Conservation (phyloP, 2,329 filamentous ascomycete genomes). For the Clonostachys rosea region DNA sequence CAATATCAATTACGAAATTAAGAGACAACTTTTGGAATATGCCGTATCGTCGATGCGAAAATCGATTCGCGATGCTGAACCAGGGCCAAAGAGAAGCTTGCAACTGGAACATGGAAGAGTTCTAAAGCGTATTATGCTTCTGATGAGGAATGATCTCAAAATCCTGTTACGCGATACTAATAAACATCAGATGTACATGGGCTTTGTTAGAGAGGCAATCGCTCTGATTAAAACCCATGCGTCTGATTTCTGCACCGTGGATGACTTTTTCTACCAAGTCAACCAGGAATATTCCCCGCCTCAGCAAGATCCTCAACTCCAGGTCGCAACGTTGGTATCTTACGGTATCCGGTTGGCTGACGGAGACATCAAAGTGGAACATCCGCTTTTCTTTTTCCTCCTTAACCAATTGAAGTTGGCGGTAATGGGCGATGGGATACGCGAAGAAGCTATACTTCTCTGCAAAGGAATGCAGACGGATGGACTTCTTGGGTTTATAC, state of each 20-base stretch:
- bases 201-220: conserved; percentile 47
- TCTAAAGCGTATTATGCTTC: conserved; percentile 44
- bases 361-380: conserved; percentile 38
- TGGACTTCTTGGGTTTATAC: conserved; percentile 37
- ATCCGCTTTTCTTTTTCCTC: conserved; percentile 51
- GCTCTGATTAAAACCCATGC: conserved; percentile 49
- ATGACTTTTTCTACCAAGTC: conserved; percentile 52
- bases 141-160: conserved; percentile 46
- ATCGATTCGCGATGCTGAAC: conserved; percentile 31
- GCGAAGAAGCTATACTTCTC: conserved; percentile 39
- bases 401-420: conserved; percentile 54
- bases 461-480: conserved; percentile 39
- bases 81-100: conserved; percentile 25
- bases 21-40: conserved; percentile 43
- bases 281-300: conserved; percentile 52
- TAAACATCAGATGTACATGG: conserved; percentile 41
- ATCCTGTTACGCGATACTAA: conserved; percentile 24
- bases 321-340: conserved; percentile 48
- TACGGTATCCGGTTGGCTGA: conserved; percentile 52
- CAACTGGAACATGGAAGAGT: conserved; percentile 33
- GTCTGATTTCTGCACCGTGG: conserved; percentile 46
- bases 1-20: conserved; percentile 41
- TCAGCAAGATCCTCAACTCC: conserved; percentile 48
- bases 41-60: conserved; percentile 45
- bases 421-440: conserved; percentile 41